These are phyloP conservation scores for Cordyceps cicadae DNA, from an alignment of 2,329 filamentous ascomycete species.

Conservation along the genomic window DNA sequence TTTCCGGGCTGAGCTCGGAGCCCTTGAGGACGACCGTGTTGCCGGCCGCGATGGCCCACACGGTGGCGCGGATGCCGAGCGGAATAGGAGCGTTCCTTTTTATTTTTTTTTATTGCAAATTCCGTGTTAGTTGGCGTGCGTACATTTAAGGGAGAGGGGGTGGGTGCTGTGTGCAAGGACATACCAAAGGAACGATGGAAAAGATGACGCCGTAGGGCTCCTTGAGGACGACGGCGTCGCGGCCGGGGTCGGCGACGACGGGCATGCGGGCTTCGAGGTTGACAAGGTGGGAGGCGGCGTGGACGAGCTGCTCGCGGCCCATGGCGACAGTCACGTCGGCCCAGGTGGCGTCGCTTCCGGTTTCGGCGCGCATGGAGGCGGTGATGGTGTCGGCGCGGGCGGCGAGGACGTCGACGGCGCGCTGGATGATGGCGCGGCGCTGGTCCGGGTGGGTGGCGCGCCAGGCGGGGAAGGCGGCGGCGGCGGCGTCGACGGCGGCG, in stretches of 20 bases:
- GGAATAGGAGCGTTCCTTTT: slow-evolving; percentile 43
- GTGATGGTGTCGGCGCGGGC: slow-evolving; percentile 51
- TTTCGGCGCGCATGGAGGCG: slow-evolving; percentile 48
- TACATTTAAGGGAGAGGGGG: too few relatives aligned
- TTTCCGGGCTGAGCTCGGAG: slow-evolving; percentile 55
- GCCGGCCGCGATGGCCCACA: slow-evolving; percentile 59
- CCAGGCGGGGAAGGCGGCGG: slow-evolving; percentile 64
- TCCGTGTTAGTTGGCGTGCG: too few relatives aligned
- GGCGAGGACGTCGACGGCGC: slow-evolving; percentile 57
- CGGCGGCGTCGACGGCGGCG: slow-evolving; percentile 44
- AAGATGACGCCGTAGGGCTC: slow-evolving; percentile 24
- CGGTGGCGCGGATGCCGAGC: slow-evolving; percentile 41
- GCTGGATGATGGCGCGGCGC: slow-evolving; percentile 62
- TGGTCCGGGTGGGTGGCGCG: slow-evolving; percentile 48
- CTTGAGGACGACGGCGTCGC: slow-evolving; percentile 26
- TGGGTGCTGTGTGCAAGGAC: too few relatives aligned
- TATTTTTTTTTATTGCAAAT: too few relatives aligned
- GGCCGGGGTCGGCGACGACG: slow-evolving; percentile 20
- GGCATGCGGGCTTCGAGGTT: slow-evolving; percentile 32
- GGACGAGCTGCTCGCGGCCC: slow-evolving; percentile 31
- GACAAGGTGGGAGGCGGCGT: slow-evolving; percentile 35
- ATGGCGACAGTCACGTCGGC: slow-evolving; percentile 30
- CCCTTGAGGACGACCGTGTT: slow-evolving; percentile 66
- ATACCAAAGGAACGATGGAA: slow-evolving; percentile 23
- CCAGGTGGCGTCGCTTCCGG: slow-evolving; percentile 32